Evolutionary conservation across 108 stramenopile genomes (phyloP), one percentile per base, ranked within the genome.

Genomic region (Skeletonema potamos): DNA sequence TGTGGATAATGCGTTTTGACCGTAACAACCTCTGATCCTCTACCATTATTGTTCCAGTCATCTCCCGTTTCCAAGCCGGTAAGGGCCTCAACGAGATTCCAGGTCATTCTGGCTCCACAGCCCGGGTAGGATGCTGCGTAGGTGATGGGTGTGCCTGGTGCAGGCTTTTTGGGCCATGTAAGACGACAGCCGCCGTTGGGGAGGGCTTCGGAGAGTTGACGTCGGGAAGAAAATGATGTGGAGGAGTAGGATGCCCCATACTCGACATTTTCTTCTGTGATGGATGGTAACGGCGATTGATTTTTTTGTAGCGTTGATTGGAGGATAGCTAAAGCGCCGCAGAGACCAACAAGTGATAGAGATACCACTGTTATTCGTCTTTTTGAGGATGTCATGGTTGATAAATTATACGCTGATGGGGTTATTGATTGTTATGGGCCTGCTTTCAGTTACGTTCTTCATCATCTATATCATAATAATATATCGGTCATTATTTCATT

Each of bases 1-100:
- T 82, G 81, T 0, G 84, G 84, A 66, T 75, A 85, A 32, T 85
- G 84, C 37, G 84, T 82, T 56, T 85, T 85, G 56, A 85, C 77
- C 0, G 84, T 76, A 36, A 85, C 77, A 9, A 82, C 77, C 18
- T 79, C 63, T 2, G 55, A 66, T 6, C 74, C 71, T 15, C 72
- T 67, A 3, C 80, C 83, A 61, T 84, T 77, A 58, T 84, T 81
- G 68, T 85, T 82, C 76, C 81, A 79, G 57, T 85, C 84, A 64
- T 85, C 84, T 0, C 84, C 77, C 27, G 84, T 85, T 32, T 44
- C 39, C 43, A 74, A 55, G n/a, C 84, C 84, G 34, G 84, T 85
- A 0, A 85, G 60, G 7, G 81, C 77, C 68, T 79, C 77, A 10
- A 85, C 81, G 34, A 85, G 73, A 37, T 75, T 82, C 84, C 84